Conservation (phyloP, 2,329 filamentous ascomycete species). For the Thyridium curvatum region DNA sequence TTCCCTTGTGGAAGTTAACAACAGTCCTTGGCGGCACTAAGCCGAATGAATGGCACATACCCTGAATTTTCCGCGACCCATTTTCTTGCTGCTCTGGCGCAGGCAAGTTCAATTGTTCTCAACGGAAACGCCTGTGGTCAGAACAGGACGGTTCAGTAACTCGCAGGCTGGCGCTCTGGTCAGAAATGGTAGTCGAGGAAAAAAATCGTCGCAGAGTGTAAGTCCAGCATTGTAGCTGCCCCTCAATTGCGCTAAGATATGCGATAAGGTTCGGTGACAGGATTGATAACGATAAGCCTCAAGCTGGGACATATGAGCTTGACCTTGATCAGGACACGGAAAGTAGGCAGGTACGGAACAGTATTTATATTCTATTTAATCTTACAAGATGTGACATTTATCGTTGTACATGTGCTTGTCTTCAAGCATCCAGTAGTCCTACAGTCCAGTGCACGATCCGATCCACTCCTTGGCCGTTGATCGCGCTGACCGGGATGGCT, state of each 20-base stretch:
- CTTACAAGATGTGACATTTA: too few relatives aligned
- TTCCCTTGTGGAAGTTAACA: conserved; percentile 10
- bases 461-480: conserved; percentile 77
- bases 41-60: conserved; percentile 3
- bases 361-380: too few relatives aligned
- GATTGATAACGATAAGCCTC: too few relatives aligned
- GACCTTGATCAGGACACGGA: too few relatives aligned
- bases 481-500: conserved; percentile 83
- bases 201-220: too few relatives aligned
- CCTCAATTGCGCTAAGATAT: too few relatives aligned
- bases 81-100: conserved; percentile 1
- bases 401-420: not conserved
- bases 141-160: conserved; percentile 2
- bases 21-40: not conserved
- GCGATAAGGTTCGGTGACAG: too few relatives aligned
- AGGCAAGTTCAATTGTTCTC: conserved; percentile 2
- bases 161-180: not conserved
- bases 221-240: too few relatives aligned
- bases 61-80: conserved; percentile 15
- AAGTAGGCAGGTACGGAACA: too few relatives aligned
- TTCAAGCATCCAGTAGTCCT: conserved; percentile 51
- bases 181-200: too few relatives aligned
- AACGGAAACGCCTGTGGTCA: conserved; percentile 5
- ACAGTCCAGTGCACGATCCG: conserved; percentile 68
- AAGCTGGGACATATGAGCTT: too few relatives aligned